These are phyloP conservation scores for Fusarium phyllophilum DNA, from an alignment of 2,329 filamentous ascomycete species.

Conservation along the genomic window DNA sequence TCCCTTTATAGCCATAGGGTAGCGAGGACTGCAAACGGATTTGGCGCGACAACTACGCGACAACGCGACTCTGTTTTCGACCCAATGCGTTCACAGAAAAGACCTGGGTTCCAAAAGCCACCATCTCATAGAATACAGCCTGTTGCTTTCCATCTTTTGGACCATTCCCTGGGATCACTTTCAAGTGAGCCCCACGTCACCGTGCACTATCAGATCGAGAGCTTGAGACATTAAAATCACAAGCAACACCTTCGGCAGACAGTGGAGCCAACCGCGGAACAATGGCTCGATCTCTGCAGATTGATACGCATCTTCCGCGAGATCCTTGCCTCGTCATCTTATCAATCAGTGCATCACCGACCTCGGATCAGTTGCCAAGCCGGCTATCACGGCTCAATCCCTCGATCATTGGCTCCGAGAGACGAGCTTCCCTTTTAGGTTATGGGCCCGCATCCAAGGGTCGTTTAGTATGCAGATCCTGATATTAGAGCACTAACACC, in stretches of 20 bases:
- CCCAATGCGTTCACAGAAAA: accelerated
- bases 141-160: neutral
- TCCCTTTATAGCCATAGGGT: neutral
- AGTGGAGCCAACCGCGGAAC: neutral
- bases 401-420: neutral
- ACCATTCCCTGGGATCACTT: accelerated
- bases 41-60: neutral
- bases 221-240: neutral
- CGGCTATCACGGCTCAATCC: constrained; percentile 13
- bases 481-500: neutral
- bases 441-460: neutral
- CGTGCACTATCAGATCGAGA: neutral
- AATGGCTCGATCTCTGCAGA: neutral
- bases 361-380: constrained; percentile 22
- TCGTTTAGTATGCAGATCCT: neutral
- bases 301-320: neutral
- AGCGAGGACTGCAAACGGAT: neutral
- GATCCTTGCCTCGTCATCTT: constrained; percentile 10
- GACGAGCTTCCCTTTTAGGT: constrained; percentile 8
- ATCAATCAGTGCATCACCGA: constrained; percentile 29
- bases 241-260: neutral
- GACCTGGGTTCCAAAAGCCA: neutral
- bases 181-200: accelerated
- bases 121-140: accelerated
- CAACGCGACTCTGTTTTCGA: accelerated